Base-by-base conservation (phyloP, 164 flowering plant species). In the Hamamelis virginiana region DNA sequence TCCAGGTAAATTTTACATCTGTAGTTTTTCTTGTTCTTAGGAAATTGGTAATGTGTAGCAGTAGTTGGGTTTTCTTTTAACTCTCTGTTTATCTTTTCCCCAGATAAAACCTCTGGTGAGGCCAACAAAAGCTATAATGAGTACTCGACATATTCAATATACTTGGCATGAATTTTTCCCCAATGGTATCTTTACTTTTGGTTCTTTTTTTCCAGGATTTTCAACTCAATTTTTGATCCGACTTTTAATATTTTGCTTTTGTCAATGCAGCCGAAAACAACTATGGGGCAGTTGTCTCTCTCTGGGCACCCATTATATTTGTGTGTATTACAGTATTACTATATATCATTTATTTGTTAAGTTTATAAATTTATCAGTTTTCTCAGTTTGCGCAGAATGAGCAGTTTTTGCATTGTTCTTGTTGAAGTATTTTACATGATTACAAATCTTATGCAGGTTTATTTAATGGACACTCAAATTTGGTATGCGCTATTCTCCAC, bases 161-260 rank as follows among this genome's bases (percentile, higher is more conserved):
- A 64, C 78, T 46, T 96, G 99, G 99, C 99, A 96, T 83, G 99
- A 93, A 71, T 85, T 96, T 73, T 96, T 93, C 73, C 99, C 98
- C 0, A 28, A 81, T 43, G 97, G 98, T 93, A 89, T 60, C 52
- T 57, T 50, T 38, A 47, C 15, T 62, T 26, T 57, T 48, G 21
- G 14, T 56, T n/a, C 26, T 59, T 23, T 53, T 50, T 62, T 66
- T 66, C 23, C 26, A n/a, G 16, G 64, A 19, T 62, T 68, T 61
- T 65, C 27, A 27, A 14, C 43, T 26, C 14, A 21, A 51, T 33
- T 67, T 65, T 23, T 26, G 16, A 22, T 63, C 41, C 51, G 15
- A 14, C 69, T 63, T 65, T 78, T 53, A 50, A 33, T 50, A 56
- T 12, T 47, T 65, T 62, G n/a, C 5, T 76, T 53, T 70, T 75